These are phyloP conservation scores for Ophiosphaerella korrae DNA, from an alignment of 2,329 filamentous ascomycete species.

Conservation along the genomic window DNA sequence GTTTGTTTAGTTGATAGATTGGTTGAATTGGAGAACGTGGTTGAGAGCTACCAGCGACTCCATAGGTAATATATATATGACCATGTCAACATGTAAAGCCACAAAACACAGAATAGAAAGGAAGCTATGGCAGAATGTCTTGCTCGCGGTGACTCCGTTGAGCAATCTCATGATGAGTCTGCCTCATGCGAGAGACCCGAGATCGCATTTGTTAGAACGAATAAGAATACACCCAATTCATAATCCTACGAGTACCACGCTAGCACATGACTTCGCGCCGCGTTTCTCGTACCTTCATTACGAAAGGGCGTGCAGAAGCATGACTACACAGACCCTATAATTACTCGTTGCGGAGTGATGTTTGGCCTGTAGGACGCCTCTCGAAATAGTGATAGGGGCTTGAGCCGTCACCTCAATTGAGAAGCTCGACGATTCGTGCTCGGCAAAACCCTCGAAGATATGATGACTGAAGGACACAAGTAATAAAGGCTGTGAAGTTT, in stretches of 20 bases:
- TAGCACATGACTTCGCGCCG: conserved; percentile 34
- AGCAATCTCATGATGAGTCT: conserved; percentile 14
- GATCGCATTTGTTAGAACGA: neutral
- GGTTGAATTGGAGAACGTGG: neutral
- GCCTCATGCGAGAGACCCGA: conserved; percentile 15
- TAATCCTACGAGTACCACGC: conserved; percentile 7
- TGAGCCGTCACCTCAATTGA: too few relatives aligned
- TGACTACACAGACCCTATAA: neutral
- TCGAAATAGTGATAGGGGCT: too few relatives aligned
- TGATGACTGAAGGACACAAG: too few relatives aligned
- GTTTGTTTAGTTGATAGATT: neutral
- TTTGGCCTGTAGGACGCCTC: too few relatives aligned
- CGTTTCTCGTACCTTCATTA: conserved; percentile 18
- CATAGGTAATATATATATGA: neutral
- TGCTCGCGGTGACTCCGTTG: conserved; percentile 1
- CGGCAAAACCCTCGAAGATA: too few relatives aligned
- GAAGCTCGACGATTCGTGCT: too few relatives aligned
- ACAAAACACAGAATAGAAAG: neutral
- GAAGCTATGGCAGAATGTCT: conserved; percentile 2
- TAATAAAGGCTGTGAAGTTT: too few relatives aligned
- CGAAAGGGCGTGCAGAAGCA: conserved; percentile 2
- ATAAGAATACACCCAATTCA: conserved; percentile 9
- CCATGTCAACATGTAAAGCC: neutral
- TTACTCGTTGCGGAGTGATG: too few relatives aligned
- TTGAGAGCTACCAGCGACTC: neutral